Conservation (phyloP, 106 monocot species). For the Apostasia ramifera region DNA sequence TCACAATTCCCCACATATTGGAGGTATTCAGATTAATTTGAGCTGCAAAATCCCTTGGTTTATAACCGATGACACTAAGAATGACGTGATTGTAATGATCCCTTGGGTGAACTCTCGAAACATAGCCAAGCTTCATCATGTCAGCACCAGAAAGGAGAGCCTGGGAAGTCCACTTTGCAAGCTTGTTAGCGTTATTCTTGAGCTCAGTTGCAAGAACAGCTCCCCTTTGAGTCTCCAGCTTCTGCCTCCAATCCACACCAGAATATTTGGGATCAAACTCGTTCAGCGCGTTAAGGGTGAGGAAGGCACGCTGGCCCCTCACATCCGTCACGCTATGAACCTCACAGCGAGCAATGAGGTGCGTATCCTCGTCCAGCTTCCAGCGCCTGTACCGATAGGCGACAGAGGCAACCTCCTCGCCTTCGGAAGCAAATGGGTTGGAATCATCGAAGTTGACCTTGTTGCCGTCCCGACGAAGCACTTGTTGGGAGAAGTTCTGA, state of each 20-base stretch:
- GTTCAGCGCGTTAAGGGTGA: constrained; percentile 86
- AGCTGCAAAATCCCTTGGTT: constrained; percentile 86
- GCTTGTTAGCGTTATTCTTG: constrained; percentile 96
- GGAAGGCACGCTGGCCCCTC: constrained; percentile 65
- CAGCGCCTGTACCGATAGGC: constrained; percentile 89
- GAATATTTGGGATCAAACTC: constrained; percentile 91
- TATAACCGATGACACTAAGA: constrained; percentile 80
- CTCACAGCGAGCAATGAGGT: constrained; percentile 82
- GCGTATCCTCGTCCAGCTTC: constrained; percentile 86
- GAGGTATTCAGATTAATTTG: constrained; percentile 91
- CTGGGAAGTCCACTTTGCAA: constrained; percentile 93
- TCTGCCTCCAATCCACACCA: constrained; percentile 95
- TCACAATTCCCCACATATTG: constrained; percentile 98
- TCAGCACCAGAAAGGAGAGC: constrained; percentile 85
- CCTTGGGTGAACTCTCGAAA: constrained; percentile 74
- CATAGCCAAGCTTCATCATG: constrained; percentile 93
- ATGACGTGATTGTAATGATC: constrained; percentile 88
- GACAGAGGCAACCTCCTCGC: constrained; percentile 75
- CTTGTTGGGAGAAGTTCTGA: constrained; percentile 97
- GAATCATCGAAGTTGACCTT: constrained; percentile 84
- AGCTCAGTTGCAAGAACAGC: constrained; percentile 98
- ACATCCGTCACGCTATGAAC: constrained; percentile 65
- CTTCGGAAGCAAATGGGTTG: constrained; percentile 73
- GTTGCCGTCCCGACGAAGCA: constrained; percentile 67
- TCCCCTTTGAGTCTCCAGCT: constrained; percentile 92